Base-by-base conservation (phyloP, 176 grass and related monocot genomes). In the Eremochloa ophiuroides region DNA sequence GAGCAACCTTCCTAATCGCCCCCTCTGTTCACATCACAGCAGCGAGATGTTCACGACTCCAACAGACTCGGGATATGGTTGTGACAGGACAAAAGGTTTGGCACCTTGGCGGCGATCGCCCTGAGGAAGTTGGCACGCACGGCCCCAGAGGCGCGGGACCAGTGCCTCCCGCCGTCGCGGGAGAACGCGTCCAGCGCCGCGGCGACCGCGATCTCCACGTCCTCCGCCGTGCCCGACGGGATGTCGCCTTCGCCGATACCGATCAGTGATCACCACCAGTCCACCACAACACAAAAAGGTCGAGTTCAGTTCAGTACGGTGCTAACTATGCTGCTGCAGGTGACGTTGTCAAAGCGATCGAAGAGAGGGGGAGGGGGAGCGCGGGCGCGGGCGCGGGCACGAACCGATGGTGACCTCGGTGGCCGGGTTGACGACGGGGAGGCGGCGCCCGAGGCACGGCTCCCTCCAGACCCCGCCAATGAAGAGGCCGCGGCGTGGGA, bases 381-480 rank as follows among this genome's bases (percentile, higher is more conserved):
- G n/a, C n/a, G n/a, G n/a, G n/a, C n/a, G n/a, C n/a, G n/a, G n/a
- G 35, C 33, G 73, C 22, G 53, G 39, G 13, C 3, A 66, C 82
- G 43, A 30, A 98, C 95, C 92, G 42, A 98, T 93, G 31, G 66
- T 76, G 34, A 64, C 86, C 84, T 98, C 95, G 16, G 95, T 94
- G 73, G 90, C 81, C 43, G 95, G 95, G 82, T 95, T 98, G 69
- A 98, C 61, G 58, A 98, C 77, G 58, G 95, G 88, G 84, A 98
- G 88, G 69, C 92, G 90, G 78, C 88, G 89, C 55, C 83, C 83
- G 38, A 78, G 84, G 33, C 82, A 7, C 5, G 95, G 88, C 65
- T 91, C 92, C n/a, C 84, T 73, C 95, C 95, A 98, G n/a, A 77
- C 86, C 41, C 95, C 92, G 43, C 81, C 80, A 86, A 98, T 95